A percentile compares a stretch with the other conserved stretches of the same genome.
Evolutionary conservation across 2,329 filamentous ascomycete species (phyloP).

Genomic region (Aureobasidium musti): DNA sequence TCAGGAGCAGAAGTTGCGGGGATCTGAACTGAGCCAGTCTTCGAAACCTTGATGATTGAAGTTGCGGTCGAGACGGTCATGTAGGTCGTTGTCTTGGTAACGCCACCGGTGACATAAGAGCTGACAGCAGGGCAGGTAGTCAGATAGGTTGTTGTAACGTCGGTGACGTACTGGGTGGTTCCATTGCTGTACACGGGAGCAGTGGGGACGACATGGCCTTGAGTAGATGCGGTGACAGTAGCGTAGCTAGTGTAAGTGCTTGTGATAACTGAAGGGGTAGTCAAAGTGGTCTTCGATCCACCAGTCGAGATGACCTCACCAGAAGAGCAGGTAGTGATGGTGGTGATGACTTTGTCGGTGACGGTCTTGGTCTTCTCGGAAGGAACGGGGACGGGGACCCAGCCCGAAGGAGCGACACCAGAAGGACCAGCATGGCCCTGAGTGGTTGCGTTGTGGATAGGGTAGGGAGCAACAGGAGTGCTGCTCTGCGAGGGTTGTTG

Average conservation of each 20-base stretch:
- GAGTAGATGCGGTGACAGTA: slow-evolving; percentile 17
- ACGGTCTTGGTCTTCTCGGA: slow-evolving; percentile 5
- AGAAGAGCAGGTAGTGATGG: slow-evolving; percentile 19
- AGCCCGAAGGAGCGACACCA: not conserved
- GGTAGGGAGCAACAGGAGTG: slow-evolving; percentile 5
- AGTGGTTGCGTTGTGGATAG: not conserved
- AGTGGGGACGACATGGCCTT: not conserved
- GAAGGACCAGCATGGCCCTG: not conserved
- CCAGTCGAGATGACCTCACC: slow-evolving; percentile 7
- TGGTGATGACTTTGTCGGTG: not conserved
- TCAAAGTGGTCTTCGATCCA: slow-evolving; percentile 7
- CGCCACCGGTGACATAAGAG: not conserved
- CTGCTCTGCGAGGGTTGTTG: not conserved
- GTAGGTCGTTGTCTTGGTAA: slow-evolving; percentile 20
- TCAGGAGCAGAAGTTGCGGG: slow-evolving; percentile 1
- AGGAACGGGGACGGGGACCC: not conserved
- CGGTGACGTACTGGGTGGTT: not conserved
- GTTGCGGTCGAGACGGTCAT: slow-evolving; percentile 17
- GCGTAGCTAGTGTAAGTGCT: slow-evolving; percentile 10
- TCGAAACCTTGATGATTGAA: slow-evolving; percentile 17
- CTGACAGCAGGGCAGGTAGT: slow-evolving; percentile 29
- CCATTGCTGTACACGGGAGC: not conserved
- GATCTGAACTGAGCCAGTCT: not conserved
- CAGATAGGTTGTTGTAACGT: slow-evolving; percentile 23
- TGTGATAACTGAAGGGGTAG: not conserved